Evolutionary conservation across 768 basidiomycete species (phyloP), one percentile per base, ranked within the genome.

Genomic region (Crepidotus variabilis): DNA sequence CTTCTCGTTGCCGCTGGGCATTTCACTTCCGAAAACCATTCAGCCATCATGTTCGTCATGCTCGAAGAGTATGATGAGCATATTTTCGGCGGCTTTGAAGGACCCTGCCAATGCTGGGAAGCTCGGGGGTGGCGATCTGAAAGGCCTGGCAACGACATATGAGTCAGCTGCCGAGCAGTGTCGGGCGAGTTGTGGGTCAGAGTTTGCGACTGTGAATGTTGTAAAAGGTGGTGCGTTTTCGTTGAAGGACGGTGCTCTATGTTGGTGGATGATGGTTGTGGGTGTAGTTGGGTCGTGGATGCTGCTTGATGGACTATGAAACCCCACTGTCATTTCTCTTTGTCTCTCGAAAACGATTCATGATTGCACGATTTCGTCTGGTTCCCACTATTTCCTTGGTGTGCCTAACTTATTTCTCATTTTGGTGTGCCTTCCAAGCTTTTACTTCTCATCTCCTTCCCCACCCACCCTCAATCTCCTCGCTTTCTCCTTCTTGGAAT

Each of bases 1-100:
- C 67, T 94, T 90, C 73, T 69, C 75, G 34, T 76, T 93, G 10
- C 85, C 86, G 2, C 77, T 86, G 10, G 89, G 86, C 11, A 70
- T 75, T 21, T 54, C 62, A 10, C 71, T 90, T 1, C 84, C 86
- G 5, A 73, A 77, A 55, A 69, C 70, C 20, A 75, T 80, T 14
- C 69, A 62, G 16, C 79, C 78, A 16, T 76, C 81, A 14, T 93
- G 91, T 67, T 86, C 83, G 2, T 56, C 76, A 4, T 93, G 91
- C 68, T 82, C 82, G 20, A 78, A 82, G 67, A 76, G 68, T 58
- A 58, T 90, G 9, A 78, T 93, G 79, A 67, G 65, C 16, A 61
- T 75, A 34, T 92, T 86, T 65, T 75, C 75, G 7, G 55, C 65
- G 4, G 79, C 81, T 6, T 66, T 86, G 50, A 36, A 63, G 21